A percentile compares a stretch with the other conserved stretches of the same genome.
These are phyloP conservation scores for Scopulariopsis brevicaulis DNA, from an alignment of 2,329 filamentous ascomycete genomes.

Conservation along the genomic window DNA sequence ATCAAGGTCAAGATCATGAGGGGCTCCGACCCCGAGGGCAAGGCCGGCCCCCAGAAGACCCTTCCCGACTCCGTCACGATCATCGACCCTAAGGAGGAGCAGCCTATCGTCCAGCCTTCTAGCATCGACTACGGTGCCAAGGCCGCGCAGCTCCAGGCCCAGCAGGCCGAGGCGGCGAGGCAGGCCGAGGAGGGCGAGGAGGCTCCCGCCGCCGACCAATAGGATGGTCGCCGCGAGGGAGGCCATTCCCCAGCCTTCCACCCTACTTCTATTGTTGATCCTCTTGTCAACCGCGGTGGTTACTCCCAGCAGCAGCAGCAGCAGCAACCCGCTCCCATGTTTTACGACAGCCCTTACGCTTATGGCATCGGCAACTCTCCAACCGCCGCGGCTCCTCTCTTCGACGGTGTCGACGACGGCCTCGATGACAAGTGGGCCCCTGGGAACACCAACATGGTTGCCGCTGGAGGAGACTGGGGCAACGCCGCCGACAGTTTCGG, in stretches of 20 bases:
- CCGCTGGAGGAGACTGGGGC: neutral
- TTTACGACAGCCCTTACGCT: neutral
- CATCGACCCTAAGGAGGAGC: conserved; percentile 99
- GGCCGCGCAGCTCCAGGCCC: conserved; percentile 35
- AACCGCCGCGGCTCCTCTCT: neutral
- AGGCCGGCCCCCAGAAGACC: conserved; percentile 93
- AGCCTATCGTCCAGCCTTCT: conserved; percentile 85
- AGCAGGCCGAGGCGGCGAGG: conserved; percentile 47
- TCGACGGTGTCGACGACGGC: neutral
- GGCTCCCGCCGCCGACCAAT: conserved; percentile 39
- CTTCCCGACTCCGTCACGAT: conserved; percentile 98
- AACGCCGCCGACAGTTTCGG: neutral
- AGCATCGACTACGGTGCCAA: conserved; percentile 99
- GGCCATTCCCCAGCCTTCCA: neutral
- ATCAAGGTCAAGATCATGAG: conserved; percentile 99
- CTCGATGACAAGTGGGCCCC: too few species aligned
- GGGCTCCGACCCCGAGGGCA: conserved; percentile 97
- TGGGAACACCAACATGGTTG: too few species aligned
- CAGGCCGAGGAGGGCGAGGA: conserved; percentile 49
- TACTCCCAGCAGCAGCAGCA: neutral
- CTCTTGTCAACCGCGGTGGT: neutral
- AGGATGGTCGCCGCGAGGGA: conserved; percentile 13
- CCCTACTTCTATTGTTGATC: neutral
- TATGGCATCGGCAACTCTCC: neutral
- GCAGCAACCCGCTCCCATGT: neutral